Evolutionary conservation across 805 yeast species (phyloP).

Genomic region (Ascoidea asiatica): DNA sequence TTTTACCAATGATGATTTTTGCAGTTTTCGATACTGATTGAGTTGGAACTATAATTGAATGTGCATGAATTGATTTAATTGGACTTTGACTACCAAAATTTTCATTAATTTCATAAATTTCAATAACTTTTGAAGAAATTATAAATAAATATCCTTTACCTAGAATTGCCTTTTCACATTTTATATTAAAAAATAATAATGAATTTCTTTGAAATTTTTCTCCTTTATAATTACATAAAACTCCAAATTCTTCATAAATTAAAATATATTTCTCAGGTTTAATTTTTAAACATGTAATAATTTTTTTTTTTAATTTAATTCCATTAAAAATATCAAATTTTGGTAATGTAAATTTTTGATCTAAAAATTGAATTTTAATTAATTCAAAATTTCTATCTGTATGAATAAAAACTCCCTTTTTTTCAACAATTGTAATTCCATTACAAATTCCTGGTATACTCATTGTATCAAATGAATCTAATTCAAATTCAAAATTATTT

Average conservation of each 20-base stretch:
- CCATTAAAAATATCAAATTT: too few species aligned
- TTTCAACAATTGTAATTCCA: not conserved
- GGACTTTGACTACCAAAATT: not conserved
- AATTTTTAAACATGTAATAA: not conserved
- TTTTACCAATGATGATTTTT: too few species aligned
- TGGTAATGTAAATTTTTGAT: not conserved
- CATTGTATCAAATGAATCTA: not conserved
- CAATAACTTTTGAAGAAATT: not conserved
- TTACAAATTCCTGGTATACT: not conserved
- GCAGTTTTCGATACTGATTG: too few species aligned
- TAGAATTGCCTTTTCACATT: not conserved
- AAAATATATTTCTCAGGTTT: not conserved
- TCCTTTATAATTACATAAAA: not conserved
- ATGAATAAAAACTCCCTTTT: not conserved
- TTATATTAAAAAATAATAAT: too few species aligned
- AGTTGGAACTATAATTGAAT: too few species aligned
- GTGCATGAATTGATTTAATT: too few species aligned
- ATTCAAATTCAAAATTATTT: too few species aligned
- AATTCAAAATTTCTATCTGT: not conserved
- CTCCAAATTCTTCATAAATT: not conserved
- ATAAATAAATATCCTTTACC: not conserved
- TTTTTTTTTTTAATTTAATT: too few species aligned
- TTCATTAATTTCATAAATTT: not conserved
- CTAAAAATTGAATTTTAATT: not conserved
- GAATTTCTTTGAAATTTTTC: not conserved